These are phyloP conservation scores for Aspergillus olivimuriae DNA, from an alignment of 495 filamentous ascomycete species.

Conservation along the genomic window DNA sequence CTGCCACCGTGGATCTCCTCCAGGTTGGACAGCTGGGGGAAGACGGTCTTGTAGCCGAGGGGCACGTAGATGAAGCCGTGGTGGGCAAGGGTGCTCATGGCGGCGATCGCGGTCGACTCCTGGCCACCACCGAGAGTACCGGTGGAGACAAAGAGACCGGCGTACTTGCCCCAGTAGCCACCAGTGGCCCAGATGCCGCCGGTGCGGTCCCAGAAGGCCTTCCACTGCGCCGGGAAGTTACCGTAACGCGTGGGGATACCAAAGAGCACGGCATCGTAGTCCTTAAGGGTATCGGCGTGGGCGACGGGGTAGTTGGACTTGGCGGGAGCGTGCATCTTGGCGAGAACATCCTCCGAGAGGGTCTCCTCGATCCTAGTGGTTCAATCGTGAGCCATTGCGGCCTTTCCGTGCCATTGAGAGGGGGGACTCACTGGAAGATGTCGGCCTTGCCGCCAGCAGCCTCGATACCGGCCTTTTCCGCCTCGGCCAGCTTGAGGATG, in stretches of 20 bases:
- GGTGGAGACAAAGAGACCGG: conserved; percentile 84
- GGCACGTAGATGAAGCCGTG: conserved; percentile 96
- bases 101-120: conserved; percentile 75
- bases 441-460: conserved; percentile 73
- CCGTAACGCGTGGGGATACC: conserved; percentile 98
- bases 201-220: conserved; percentile 80
- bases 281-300: conserved; percentile 58
- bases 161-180: conserved; percentile 83
- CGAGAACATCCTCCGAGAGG: conserved; percentile 71
- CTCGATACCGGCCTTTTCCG: conserved; percentile 87
- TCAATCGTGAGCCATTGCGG: conserved; percentile 6
- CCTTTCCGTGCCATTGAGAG: not conserved
- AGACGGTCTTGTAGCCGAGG: conserved; percentile 82
- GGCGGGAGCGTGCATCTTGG: conserved; percentile 81
- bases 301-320: conserved; percentile 65
- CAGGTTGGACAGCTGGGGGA: conserved; percentile 60
- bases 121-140: conserved; percentile 83
- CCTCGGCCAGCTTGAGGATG: conserved; percentile 75
- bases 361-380: conserved; percentile 73
- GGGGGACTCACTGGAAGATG: conserved; percentile 69
- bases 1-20: conserved; percentile 75
- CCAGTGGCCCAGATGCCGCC: conserved; percentile 67
- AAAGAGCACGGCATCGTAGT: conserved; percentile 88
- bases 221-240: conserved; percentile 98
- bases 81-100: conserved; percentile 84